A percentile compares a stretch with the other conserved stretches of the same genome.
These are phyloP conservation scores for Ceriops decandra DNA, from an alignment of 345 rosid species.

Conservation along the genomic window DNA sequence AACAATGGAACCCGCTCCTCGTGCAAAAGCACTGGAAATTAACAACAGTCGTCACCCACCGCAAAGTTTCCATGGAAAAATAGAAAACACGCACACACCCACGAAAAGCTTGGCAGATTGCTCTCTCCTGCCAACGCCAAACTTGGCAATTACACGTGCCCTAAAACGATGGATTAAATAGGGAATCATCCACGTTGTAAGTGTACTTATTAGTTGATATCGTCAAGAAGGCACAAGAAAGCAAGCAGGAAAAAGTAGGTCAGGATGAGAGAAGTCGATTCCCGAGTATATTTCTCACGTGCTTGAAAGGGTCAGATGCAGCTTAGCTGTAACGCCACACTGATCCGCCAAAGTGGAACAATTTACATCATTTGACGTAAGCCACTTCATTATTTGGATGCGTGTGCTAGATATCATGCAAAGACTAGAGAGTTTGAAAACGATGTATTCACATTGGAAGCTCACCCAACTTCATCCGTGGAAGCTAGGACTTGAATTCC, in stretches of 20 bases:
- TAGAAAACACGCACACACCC: not conserved
- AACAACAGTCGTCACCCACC: no score
- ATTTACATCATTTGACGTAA: no score
- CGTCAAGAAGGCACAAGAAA: not conserved
- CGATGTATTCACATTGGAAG: no score
- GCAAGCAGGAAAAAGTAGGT: not conserved
- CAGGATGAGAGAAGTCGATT: not conserved
- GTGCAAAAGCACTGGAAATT: no score
- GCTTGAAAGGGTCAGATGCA: conserved; percentile 3
- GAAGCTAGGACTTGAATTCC: no score
- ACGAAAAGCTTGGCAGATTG: not conserved
- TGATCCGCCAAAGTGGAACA: no score
- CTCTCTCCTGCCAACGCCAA: not conserved
- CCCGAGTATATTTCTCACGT: conserved; percentile 1
- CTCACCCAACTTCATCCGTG: no score
- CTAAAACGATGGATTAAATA: not conserved
- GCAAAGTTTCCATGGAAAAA: no score
- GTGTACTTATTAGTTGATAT: not conserved
- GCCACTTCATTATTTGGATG: no score
- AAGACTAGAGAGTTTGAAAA: no score
- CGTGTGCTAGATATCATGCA: no score
- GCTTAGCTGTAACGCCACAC: not conserved
- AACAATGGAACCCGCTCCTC: no score
- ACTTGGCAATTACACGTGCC: conserved; percentile 8
- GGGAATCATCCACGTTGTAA: not conserved